Conservation (phyloP, 2,329 filamentous ascomycete genomes). For the Neoscytalidium dimidiatum region DNA sequence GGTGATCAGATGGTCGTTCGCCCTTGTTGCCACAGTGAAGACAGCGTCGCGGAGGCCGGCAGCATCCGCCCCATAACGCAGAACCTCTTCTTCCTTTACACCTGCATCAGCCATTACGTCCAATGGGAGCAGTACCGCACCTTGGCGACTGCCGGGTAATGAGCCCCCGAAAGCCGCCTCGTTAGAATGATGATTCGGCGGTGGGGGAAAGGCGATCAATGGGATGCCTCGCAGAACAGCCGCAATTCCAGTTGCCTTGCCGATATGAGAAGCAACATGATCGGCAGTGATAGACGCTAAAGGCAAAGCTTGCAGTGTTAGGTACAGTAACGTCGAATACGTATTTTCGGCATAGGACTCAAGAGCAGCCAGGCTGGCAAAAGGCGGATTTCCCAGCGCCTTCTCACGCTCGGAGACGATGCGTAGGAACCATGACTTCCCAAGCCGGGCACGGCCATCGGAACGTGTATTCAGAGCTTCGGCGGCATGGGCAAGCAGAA, state of each 20-base stretch:
- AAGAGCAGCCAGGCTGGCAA: slow-evolving; percentile 68
- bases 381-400: slow-evolving; percentile 81
- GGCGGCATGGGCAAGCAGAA: slow-evolving; percentile 75
- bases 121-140: slow-evolving; percentile 76
- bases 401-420: slow-evolving; percentile 81
- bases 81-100: slow-evolving; percentile 86
- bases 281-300: slow-evolving; percentile 83
- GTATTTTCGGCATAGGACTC: slow-evolving; percentile 94
- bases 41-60: slow-evolving; percentile 83
- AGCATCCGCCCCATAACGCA: slow-evolving; percentile 76
- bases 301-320: slow-evolving; percentile 77
- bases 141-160: slow-evolving; percentile 51
- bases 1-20: slow-evolving; percentile 94
- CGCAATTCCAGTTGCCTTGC: slow-evolving; percentile 87
- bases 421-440: slow-evolving; percentile 60
- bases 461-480: slow-evolving; percentile 55
- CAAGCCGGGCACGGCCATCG: slow-evolving; percentile 52
- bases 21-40: slow-evolving; percentile 87
- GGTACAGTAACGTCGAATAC: slow-evolving; percentile 88
- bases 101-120: slow-evolving; percentile 84
- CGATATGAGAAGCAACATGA: slow-evolving; percentile 91
- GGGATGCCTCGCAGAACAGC: slow-evolving; percentile 86
- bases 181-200: slow-evolving; percentile 51
- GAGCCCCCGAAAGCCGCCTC: slow-evolving; percentile 38
- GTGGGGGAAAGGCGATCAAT: slow-evolving; percentile 76